Conservation (phyloP, 257 asterid species). For the Ocimum tenuiflorum region DNA sequence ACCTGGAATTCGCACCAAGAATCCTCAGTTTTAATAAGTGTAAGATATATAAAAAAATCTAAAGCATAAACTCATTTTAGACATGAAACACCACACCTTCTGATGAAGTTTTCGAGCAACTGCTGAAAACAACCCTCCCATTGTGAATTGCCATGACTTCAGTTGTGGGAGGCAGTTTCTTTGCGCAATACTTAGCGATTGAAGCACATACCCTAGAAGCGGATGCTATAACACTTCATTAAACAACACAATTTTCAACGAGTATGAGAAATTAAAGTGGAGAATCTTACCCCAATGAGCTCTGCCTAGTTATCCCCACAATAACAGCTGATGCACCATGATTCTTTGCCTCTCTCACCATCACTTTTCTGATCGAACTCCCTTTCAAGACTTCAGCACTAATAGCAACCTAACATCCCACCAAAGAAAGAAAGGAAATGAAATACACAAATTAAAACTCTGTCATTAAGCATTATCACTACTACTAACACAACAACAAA, state of each 20-base stretch:
- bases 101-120: constrained; percentile 31
- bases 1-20: neutral
- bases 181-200: constrained; percentile 75
- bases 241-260: neutral
- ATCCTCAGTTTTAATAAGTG: neutral
- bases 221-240: constrained; percentile 14
- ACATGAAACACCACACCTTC: constrained; percentile 35
- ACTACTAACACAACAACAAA: too few species aligned
- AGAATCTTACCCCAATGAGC: constrained; percentile 52
- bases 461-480: too few species aligned
- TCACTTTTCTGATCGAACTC: constrained; percentile 59
- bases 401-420: constrained; percentile 51
- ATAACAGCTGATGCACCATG: constrained; percentile 54
- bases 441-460: too few species aligned
- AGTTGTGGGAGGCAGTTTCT: constrained; percentile 47
- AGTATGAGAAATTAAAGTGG: constrained; percentile 3
- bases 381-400: constrained; percentile 53
- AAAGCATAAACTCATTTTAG: neutral
- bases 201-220: constrained; percentile 60
- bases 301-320: constrained; percentile 59
- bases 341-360: constrained; percentile 69
- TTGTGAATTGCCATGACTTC: constrained; percentile 72
- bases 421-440: neutral
- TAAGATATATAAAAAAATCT: neutral
- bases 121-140: constrained; percentile 61